A percentile compares a stretch with the other conserved stretches of the same genome.
Conservation (phyloP, 164 flowering plant species). For the Annona cherimola region DNA sequence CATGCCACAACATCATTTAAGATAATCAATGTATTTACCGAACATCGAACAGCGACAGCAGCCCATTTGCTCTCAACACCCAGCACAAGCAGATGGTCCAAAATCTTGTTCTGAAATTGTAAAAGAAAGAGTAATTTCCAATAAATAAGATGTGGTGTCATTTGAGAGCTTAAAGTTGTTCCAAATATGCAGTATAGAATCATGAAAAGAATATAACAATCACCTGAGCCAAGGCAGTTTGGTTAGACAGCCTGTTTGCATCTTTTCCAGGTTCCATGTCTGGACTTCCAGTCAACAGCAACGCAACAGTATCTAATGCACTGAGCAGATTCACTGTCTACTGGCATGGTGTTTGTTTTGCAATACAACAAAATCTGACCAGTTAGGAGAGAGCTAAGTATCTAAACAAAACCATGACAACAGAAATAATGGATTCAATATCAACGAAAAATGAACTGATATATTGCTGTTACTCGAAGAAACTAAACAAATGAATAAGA, state of each 20-base stretch:
- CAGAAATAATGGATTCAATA: neutral
- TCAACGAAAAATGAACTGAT: too few species aligned
- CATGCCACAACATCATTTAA: neutral
- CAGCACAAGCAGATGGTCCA: constrained; percentile 81
- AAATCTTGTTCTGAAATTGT: constrained; percentile 52
- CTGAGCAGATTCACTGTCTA: constrained; percentile 94
- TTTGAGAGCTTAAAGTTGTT: neutral
- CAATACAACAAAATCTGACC: constrained; percentile 20
- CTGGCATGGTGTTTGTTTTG: constrained; percentile 47
- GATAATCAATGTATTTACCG: constrained; percentile 37
- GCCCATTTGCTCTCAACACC: constrained; percentile 99
- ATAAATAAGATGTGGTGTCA: neutral
- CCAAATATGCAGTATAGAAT: neutral
- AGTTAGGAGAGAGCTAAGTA: constrained; percentile 17
- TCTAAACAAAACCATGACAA: neutral
- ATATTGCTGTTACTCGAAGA: neutral
- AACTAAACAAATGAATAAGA: neutral
- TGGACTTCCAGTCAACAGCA: constrained; percentile 55
- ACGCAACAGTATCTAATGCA: constrained; percentile 66
- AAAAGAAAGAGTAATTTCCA: neutral
- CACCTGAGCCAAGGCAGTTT: constrained; percentile 89
- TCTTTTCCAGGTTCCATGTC: constrained; percentile 64
- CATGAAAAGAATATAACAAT: constrained; percentile 6
- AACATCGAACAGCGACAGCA: constrained; percentile 81
- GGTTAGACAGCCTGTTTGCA: constrained; percentile 55